Evolutionary conservation across 768 basidiomycete species (phyloP).

Genomic region (Rhizopogon vesiculosus): DNA sequence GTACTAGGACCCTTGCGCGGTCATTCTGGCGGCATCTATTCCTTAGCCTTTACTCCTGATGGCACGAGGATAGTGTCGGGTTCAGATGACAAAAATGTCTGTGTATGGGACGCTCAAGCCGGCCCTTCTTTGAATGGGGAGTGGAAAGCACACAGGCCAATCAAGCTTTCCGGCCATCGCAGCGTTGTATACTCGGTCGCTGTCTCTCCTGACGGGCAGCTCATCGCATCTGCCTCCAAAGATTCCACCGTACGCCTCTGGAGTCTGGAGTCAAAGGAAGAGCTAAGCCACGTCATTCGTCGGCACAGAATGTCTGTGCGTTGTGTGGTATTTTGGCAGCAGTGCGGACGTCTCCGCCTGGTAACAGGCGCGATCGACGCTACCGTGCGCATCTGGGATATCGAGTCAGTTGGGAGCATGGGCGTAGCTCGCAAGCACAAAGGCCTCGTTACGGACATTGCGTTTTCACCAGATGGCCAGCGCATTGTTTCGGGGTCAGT

Average conservation of each 20-base stretch:
- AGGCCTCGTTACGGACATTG: slow-evolving; percentile 18
- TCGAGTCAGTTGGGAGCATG: slow-evolving; percentile 23
- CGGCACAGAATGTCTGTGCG: slow-evolving; percentile 22
- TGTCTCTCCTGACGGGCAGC: slow-evolving; percentile 24
- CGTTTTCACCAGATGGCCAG: slow-evolving; percentile 24
- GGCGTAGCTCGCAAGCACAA: slow-evolving; percentile 20
- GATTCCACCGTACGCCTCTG: slow-evolving; percentile 28
- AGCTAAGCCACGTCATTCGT: slow-evolving; percentile 22
- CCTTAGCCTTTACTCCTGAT: slow-evolving; percentile 26
- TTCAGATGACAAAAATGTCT: slow-evolving; percentile 24
- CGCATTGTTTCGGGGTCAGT: slow-evolving; percentile 25
- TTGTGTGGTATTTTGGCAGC: slow-evolving; percentile 20
- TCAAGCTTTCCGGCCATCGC: slow-evolving; percentile 15
- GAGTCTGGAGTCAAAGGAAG: slow-evolving; percentile 13
- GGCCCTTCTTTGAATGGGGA: slow-evolving; percentile 10
- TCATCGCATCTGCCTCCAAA: slow-evolving; percentile 26
- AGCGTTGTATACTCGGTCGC: slow-evolving; percentile 23
- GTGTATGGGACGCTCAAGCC: slow-evolving; percentile 22
- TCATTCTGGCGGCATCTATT: slow-evolving; percentile 15
- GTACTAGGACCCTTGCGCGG: slow-evolving; percentile 12
- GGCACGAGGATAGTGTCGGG: slow-evolving; percentile 24
- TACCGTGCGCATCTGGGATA: slow-evolving; percentile 28
- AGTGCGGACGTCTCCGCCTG: slow-evolving; percentile 18
- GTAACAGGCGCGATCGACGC: slow-evolving; percentile 22
- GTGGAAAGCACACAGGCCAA: slow-evolving; percentile 2